Evolutionary conservation across 352 stramenopile genomes (phyloP).

Genomic region (Globisporangium megalacanthum): DNA sequence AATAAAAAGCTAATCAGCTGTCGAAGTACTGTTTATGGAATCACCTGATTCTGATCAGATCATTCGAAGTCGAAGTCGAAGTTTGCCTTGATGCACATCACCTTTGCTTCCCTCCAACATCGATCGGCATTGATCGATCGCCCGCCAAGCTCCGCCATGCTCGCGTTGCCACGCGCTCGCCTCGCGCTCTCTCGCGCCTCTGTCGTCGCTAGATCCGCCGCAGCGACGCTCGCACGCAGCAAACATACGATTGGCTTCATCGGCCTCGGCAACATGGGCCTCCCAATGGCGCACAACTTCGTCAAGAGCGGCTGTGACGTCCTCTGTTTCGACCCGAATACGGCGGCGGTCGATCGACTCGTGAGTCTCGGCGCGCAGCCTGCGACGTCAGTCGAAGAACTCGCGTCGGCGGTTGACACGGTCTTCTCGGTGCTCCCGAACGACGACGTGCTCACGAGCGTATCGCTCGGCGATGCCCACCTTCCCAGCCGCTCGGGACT

Average conservation of each 20-base stretch:
- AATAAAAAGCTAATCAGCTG: too few relatives aligned
- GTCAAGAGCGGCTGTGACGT: conserved; percentile 55
- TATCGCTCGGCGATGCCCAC: conserved; percentile 27
- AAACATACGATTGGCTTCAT: conserved; percentile 71
- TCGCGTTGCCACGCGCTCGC: too few relatives aligned
- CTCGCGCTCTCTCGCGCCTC: too few relatives aligned
- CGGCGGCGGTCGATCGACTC: conserved; percentile 21
- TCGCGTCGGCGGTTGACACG: conserved; percentile 28
- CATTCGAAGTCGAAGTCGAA: too few relatives aligned
- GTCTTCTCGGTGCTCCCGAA: conserved; percentile 68
- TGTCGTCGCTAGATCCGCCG: too few relatives aligned
- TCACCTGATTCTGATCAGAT: too few relatives aligned
- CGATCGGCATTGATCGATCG: too few relatives aligned
- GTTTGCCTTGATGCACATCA: too few relatives aligned
- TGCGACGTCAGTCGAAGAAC: conserved; percentile 30
- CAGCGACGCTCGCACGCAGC: not conserved
- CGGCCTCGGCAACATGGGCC: conserved; percentile 91
- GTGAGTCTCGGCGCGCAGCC: conserved; percentile 27
- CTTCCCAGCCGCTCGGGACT: conserved; percentile 19
- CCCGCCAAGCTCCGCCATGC: too few relatives aligned
- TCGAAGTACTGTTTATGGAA: too few relatives aligned
- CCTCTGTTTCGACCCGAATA: conserved; percentile 59
- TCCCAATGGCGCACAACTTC: conserved; percentile 88
- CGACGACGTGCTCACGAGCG: conserved; percentile 43
- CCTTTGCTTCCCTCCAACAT: not conserved